Base-by-base conservation (phyloP, 1,284 basidiomycete species). In the Rhodotorula sp. region DNA sequence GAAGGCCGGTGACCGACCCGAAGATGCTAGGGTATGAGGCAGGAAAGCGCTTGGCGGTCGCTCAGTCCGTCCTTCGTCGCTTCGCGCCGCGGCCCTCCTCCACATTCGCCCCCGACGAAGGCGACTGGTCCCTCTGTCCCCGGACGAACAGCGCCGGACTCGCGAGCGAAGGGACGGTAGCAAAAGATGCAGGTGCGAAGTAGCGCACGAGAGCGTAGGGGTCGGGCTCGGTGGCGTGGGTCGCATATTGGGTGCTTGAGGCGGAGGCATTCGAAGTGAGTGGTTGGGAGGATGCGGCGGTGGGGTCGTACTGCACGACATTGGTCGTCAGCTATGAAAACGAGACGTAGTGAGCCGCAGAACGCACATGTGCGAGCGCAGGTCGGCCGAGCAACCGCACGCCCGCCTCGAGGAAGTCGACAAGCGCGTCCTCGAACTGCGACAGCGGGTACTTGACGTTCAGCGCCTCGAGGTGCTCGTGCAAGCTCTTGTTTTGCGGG, bases 401-500 rank as follows among this genome's bases (percentile, higher is more conserved):
- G 0, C 55, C 58, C 15, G 67, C 55, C 34, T 75, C 72, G 55
- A 75, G 22, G 28, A 69, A 75, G 47, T 75, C 69, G 54, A 73
- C 69, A 58, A 71, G 54, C 22, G 64, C 67, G 31, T 64, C 64
- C 37, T 75, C 74, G 59, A 75, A 69, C 15, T 50, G 26, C 20
- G 69, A 71, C 15, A 73, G 65, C 7, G 71, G 74, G 59, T 75
- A 73, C 61, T 68, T 73, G 28, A 26, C 28, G 54, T 52, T 69
- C 15, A 75, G 62, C 8, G n/a, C 40, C 24, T 59, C 50, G 58
- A 75, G 69, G 59, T 75, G 74, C 44, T 65, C 51, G 31, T 64
- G 62, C 44, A 72, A 44, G 4, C 22, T 46, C 31, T 57, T 64
- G 52, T 34, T 30, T 2, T 22, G 50, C 18, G 69, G 68, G 13